Evolutionary conservation across 345 rosid genomes (phyloP), one percentile per base, ranked within the genome.

Genomic region (Eucalyptus sp.): DNA sequence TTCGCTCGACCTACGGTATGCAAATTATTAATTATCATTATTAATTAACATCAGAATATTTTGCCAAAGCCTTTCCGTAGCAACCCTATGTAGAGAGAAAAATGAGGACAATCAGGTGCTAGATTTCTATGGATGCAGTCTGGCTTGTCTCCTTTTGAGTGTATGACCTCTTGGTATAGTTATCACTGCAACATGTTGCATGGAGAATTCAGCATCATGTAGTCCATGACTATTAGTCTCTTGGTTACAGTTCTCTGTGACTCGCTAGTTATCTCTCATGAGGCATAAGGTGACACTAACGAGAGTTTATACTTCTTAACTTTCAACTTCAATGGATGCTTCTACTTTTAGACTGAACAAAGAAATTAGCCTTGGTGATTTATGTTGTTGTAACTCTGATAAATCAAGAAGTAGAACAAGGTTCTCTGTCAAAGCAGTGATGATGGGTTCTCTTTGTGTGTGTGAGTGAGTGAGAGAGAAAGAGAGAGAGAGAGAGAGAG

Each of bases 1-100:
- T 97, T 98, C 79, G 94, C 99, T 88, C 94, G 97, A 90, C 97
- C 98, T 84, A 98, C 96, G 87, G 99, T 98, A 92, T 87, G 95
- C 41, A 68, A n/a, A 51, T 44, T 43, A 52, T 86, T 86, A 7
- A 52, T 24, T 56, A 56, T 22, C 46, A 33, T 51, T 52, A 44
- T 33, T 46, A 33, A 24, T 86, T 52, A 13, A 50, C 66, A 12
- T 86, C 46, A 50, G 56, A 86, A 50, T 52, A 43, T 24, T 86
- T 50, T 86, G 41, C 15, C 83, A 76, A 76, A 76, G 48, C 83
- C 52, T 86, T 51, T 86, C 43, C 5, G 15, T n/a, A 33, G n/a
- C 58, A 29, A 20, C 48, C 83, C 14, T 76, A 10, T 76, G 83
- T 76, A 71, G 81, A 71, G 81, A 71, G 43, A 71, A 33, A 9